These are phyloP conservation scores for Senna siamea DNA, from an alignment of 306 rosid genomes.

Conservation along the genomic window DNA sequence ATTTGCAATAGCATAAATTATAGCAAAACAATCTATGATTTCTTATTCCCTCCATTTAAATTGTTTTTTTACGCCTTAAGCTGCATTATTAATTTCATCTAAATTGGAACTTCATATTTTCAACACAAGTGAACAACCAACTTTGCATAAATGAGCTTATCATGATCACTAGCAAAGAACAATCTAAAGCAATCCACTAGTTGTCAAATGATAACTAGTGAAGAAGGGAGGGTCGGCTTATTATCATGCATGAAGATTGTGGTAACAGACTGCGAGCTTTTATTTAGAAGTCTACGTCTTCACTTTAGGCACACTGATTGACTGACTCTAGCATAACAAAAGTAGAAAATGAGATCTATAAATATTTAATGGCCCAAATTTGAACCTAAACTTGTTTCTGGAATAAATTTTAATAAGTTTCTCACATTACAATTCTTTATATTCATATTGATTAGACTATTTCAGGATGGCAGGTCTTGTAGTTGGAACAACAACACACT, in stretches of 20 bases:
- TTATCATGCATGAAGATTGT: conserved; percentile 14
- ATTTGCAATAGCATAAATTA: neutral
- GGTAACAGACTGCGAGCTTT: conserved; percentile 13
- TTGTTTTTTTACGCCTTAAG: conserved; percentile 7
- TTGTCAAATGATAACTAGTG: conserved; percentile 23
- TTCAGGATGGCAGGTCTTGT: neutral
- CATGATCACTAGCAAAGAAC: neutral
- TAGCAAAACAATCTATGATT: no score
- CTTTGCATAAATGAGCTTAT: conserved; percentile 25
- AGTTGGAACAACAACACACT: neutral
- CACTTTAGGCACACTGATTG: neutral
- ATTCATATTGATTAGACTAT: conserved; percentile 5
- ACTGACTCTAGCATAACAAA: conserved; percentile 9
- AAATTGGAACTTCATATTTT: conserved; percentile 16
- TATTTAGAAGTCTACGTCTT: neutral
- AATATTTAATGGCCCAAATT: no score
- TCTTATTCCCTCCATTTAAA: neutral
- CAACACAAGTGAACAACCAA: neutral
- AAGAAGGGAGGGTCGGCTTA: neutral
- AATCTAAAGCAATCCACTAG: conserved; percentile 12
- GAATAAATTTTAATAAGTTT: neutral
- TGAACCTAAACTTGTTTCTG: neutral
- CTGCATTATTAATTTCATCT: neutral
- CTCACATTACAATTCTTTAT: neutral
- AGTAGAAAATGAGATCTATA: conserved; percentile 20